A percentile compares a stretch with the other conserved stretches of the same genome.
These are phyloP conservation scores for Alternaria consortialis DNA, from an alignment of 2,329 filamentous ascomycete genomes.

Conservation along the genomic window DNA sequence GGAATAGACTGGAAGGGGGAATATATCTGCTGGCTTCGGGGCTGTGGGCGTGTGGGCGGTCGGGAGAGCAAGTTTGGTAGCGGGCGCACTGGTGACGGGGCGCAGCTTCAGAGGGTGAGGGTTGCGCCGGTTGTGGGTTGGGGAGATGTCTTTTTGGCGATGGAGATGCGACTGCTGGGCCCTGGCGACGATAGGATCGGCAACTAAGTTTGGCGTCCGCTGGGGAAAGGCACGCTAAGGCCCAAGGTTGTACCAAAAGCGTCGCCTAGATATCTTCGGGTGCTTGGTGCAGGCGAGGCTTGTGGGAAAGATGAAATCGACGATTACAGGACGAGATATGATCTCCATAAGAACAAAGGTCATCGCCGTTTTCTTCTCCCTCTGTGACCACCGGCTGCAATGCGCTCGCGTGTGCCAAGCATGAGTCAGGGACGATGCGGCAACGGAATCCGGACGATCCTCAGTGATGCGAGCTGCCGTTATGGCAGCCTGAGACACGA, in stretches of 20 bases:
- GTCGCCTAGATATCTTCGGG: slow-evolving; percentile 12
- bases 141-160: slow-evolving; percentile 21
- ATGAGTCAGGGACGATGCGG: slow-evolving; percentile 31
- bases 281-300: slow-evolving; percentile 10
- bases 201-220: slow-evolving; percentile 31
- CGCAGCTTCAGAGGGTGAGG: slow-evolving; percentile 6
- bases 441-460: slow-evolving; percentile 31
- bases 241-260: slow-evolving; percentile 11
- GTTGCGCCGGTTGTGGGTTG: slow-evolving; percentile 15
- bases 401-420: slow-evolving; percentile 32
- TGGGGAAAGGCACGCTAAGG: slow-evolving; percentile 26
- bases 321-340: not conserved
- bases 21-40: slow-evolving; percentile 5
- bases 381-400: slow-evolving; percentile 12
- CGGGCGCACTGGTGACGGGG: slow-evolving; percentile 7
- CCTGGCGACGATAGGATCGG: slow-evolving; percentile 29
- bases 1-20: slow-evolving; percentile 5
- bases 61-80: slow-evolving; percentile 8
- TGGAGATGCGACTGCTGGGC: slow-evolving; percentile 20
- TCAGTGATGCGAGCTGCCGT: slow-evolving; percentile 19
- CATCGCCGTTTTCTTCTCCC: not conserved
- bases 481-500: slow-evolving; percentile 33
- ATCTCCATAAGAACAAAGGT: slow-evolving; percentile 10
- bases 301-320: not conserved
- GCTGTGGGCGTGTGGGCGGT: not conserved